Percentiles rank a stretch among this genome's conserved stretches.
These are phyloP conservation scores for Sporothrix pallida DNA, from an alignment of 2,329 filamentous ascomycete genomes.

Conservation along the genomic window DNA sequence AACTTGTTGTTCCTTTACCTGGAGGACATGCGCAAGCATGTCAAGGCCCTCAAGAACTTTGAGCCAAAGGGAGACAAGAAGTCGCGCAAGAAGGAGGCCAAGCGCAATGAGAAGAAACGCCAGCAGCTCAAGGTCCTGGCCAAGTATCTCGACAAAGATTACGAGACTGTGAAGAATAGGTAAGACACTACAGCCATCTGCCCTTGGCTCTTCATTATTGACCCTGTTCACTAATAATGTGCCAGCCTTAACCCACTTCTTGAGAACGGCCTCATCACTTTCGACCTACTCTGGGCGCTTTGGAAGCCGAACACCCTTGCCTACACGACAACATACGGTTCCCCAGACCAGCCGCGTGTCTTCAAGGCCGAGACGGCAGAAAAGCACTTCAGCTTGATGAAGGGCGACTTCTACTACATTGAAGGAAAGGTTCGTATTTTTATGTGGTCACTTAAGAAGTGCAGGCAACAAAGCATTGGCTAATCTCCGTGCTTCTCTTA, in stretches of 20 bases:
- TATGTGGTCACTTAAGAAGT: neutral
- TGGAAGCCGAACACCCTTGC: conserved; percentile 86
- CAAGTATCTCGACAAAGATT: conserved; percentile 66
- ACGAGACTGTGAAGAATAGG: conserved; percentile 73
- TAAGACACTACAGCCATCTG: conserved; percentile 35
- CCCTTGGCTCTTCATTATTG: neutral
- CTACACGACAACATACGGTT: conserved; percentile 78
- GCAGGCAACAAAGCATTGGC: neutral
- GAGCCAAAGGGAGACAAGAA: conserved; percentile 57
- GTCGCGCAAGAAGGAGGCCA: conserved; percentile 66
- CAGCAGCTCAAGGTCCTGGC: conserved; percentile 68
- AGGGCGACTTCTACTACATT: conserved; percentile 76
- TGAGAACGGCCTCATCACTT: conserved; percentile 82
- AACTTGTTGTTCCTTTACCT: conserved; percentile 78
- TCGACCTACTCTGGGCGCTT: conserved; percentile 85
- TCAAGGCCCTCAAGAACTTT: conserved; percentile 68
- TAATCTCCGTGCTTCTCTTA: conserved; percentile 39
- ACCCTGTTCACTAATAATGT: neutral
- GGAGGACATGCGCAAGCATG: conserved; percentile 71
- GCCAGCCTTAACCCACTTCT: conserved; percentile 76
- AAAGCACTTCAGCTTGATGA: conserved; percentile 71
- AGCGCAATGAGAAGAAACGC: conserved; percentile 63
- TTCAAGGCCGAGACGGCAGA: conserved; percentile 81
- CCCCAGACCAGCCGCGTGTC: conserved; percentile 74
- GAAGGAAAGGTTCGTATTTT: conserved; percentile 61